phyloP scores from a whole-genome alignment of 148 eudicot species.

The Rhododendron henanense region DNA sequence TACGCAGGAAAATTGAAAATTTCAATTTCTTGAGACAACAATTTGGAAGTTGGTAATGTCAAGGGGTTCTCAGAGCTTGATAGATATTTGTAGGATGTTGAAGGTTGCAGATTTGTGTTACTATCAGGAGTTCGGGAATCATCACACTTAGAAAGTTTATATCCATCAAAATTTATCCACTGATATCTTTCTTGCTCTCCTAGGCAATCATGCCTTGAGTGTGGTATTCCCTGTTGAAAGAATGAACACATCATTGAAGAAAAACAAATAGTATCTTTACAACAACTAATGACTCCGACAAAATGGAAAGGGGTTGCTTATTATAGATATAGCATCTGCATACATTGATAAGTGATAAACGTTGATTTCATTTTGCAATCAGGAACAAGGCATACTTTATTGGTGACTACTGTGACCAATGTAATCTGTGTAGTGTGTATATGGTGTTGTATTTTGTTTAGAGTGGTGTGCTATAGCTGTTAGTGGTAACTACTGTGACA shows the following conservation, averaged over 20 bases:
- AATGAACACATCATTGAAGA: neutral
- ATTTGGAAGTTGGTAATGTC: slow-evolving; percentile 30
- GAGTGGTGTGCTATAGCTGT: too few species aligned
- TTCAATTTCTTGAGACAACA: slow-evolving; percentile 33
- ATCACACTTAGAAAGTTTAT: slow-evolving; percentile 23
- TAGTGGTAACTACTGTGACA: too few species aligned
- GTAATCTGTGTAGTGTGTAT: too few species aligned
- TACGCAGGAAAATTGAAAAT: slow-evolving; percentile 24
- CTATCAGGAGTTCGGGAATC: neutral
- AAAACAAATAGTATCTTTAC: neutral
- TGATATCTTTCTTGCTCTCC: slow-evolving; percentile 8
- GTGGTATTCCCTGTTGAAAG: slow-evolving; percentile 5
- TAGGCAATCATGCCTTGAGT: neutral
- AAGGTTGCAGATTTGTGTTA: neutral
- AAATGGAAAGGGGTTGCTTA: neutral
- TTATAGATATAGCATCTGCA: neutral
- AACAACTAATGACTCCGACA: neutral
- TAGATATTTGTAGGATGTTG: neutral
- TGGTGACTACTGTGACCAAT: neutral
- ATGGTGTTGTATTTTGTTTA: too few species aligned
- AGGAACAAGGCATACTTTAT: neutral
- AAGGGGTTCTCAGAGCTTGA: slow-evolving; percentile 13
- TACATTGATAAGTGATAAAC: neutral
- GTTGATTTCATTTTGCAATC: neutral
- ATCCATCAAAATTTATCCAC: slow-evolving; percentile 18